Evolutionary conservation across 768 basidiomycete genomes (phyloP).

Genomic region (Lactarius indigo): DNA sequence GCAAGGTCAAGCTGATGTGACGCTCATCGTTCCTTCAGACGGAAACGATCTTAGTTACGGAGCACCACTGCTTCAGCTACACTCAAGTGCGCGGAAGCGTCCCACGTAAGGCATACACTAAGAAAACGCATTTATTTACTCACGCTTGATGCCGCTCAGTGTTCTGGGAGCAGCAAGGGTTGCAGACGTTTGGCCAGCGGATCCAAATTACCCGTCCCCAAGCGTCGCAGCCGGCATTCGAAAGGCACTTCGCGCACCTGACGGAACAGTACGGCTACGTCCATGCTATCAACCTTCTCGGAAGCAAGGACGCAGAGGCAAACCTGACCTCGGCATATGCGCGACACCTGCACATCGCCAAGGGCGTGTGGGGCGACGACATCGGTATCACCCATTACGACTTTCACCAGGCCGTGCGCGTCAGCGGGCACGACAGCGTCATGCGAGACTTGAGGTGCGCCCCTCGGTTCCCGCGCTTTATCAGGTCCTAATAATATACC

Average conservation of each 20-base stretch:
- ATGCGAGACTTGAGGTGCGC: conserved; percentile 65
- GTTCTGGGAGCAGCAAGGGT: conserved; percentile 98
- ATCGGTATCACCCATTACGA: conserved; percentile 87
- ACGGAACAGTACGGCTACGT: conserved; percentile 80
- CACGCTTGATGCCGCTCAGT: conserved; percentile 44
- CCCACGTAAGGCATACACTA: conserved; percentile 62
- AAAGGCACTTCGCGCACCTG: conserved; percentile 85
- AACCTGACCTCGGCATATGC: conserved; percentile 79
- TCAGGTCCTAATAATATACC: not conserved
- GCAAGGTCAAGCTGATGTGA: not conserved
- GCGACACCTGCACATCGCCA: conserved; percentile 70
- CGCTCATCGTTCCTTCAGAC: conserved; percentile 49
- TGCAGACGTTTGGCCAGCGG: conserved; percentile 90
- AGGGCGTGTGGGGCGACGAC: conserved; percentile 57
- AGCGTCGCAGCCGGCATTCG: conserved; percentile 95
- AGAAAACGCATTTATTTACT: conserved; percentile 9
- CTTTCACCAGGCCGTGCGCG: conserved; percentile 81
- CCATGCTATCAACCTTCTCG: conserved; percentile 90
- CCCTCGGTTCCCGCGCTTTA: not conserved
- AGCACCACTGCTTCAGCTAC: conserved; percentile 86
- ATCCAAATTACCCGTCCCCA: conserved; percentile 95
- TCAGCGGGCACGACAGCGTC: conserved; percentile 85
- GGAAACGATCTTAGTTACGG: conserved; percentile 84
- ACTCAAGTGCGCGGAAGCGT: conserved; percentile 94
- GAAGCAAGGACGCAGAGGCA: conserved; percentile 89